These are phyloP conservation scores for Aspergillus quadrilineatus DNA, from an alignment of 2,329 filamentous ascomycete species.

Conservation along the genomic window DNA sequence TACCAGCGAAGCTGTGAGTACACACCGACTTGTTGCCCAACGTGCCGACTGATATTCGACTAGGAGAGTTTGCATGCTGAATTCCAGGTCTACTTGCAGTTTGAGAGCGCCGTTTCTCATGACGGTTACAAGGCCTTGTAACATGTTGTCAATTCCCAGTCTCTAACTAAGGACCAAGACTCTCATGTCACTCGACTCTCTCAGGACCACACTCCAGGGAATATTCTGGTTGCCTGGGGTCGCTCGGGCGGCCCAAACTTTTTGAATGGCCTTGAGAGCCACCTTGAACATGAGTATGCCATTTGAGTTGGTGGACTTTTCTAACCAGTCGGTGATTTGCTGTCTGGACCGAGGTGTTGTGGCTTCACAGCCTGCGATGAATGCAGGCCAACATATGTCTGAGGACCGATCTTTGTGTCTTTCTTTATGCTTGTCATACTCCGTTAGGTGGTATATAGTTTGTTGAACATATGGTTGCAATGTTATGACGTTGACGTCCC, in stretches of 20 bases:
- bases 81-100: slow-evolving; percentile 8
- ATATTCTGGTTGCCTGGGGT: slow-evolving; percentile 3
- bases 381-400: slow-evolving; percentile 9
- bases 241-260: slow-evolving; percentile 2
- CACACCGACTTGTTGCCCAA: background rate
- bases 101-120: slow-evolving; percentile 1
- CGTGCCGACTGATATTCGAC: background rate
- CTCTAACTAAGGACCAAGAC: slow-evolving; percentile 10
- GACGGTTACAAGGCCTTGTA: slow-evolving; percentile 8
- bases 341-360: background rate
- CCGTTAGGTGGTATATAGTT: slow-evolving; percentile 1
- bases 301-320: background rate
- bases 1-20: slow-evolving; percentile 11
- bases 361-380: slow-evolving; percentile 8
- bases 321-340: slow-evolving; percentile 3
- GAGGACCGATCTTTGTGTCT: slow-evolving; percentile 2
- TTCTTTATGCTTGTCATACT: slow-evolving; percentile 9
- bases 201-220: background rate
- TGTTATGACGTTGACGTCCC: slow-evolving; percentile 2
- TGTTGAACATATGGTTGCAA: slow-evolving; percentile 10
- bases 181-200: slow-evolving; percentile 2
- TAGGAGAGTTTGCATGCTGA: slow-evolving; percentile 8
- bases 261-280: slow-evolving; percentile 5
- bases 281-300: slow-evolving; percentile 11
- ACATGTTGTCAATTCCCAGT: background rate